Evolutionary conservation across 2,329 filamentous ascomycete species (phyloP).

Genomic region (Botryotinia globosa): DNA sequence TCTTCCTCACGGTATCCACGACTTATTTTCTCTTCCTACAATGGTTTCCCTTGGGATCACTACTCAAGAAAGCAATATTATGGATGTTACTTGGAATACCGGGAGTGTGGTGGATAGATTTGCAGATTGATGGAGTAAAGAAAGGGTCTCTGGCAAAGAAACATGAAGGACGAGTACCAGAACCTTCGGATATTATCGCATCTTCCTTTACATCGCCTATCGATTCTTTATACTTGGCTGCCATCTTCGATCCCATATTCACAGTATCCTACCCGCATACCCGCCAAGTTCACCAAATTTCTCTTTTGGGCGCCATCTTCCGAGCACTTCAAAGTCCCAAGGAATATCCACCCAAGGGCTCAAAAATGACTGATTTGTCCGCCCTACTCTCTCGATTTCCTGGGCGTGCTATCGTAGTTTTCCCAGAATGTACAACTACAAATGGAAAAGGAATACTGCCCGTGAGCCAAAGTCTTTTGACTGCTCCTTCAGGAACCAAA

Average conservation of each 20-base stretch:
- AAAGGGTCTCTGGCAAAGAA: conserved; percentile 81
- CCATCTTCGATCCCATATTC: conserved; percentile 95
- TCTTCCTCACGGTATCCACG: conserved; percentile 66
- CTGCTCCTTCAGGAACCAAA: conserved; percentile 62
- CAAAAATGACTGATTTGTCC: conserved; percentile 58
- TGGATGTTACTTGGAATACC: conserved; percentile 87
- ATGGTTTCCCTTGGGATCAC: conserved; percentile 69
- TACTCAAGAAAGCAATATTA: conserved; percentile 76
- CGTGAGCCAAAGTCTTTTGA: conserved; percentile 73
- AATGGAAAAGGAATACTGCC: conserved; percentile 89
- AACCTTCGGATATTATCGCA: conserved; percentile 77
- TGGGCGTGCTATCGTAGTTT: conserved; percentile 74
- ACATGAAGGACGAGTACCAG: conserved; percentile 70
- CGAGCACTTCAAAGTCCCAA: conserved; percentile 65
- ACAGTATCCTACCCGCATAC: conserved; percentile 77
- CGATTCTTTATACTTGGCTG: conserved; percentile 89
- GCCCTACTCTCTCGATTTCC: conserved; percentile 67
- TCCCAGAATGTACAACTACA: conserved; percentile 91
- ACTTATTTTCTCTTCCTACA: conserved; percentile 80
- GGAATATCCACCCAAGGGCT: conserved; percentile 45
- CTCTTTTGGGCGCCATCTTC: conserved; percentile 70
- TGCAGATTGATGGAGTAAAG: conserved; percentile 96
- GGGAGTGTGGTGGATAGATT: conserved; percentile 96
- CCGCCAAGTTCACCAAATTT: conserved; percentile 70
- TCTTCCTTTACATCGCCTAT: conserved; percentile 90